Evolutionary conservation across 352 stramenopile species (phyloP), one percentile per base, ranked within the genome.

Genomic region (Pythium grandisporangium): DNA sequence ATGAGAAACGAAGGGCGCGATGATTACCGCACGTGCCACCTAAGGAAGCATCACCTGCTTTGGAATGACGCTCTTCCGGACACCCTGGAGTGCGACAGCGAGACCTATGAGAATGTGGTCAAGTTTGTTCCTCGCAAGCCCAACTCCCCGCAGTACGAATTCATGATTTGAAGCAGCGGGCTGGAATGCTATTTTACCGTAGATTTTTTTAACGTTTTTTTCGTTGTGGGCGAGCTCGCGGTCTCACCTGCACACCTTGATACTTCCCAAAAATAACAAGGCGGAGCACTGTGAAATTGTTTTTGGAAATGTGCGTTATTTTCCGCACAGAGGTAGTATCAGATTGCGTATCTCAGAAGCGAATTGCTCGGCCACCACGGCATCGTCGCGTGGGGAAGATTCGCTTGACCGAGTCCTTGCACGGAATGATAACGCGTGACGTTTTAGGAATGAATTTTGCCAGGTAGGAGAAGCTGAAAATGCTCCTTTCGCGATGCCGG

Each of bases 221-320:
- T 14, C 21, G 19, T 16, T 32, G 20, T 29, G 17, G 25, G 27
- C 24, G 14, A 11, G 11, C 22, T 22, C 23, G 38, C 11, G 20
- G 17, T 23, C 16, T 34, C 13, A 29, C 34, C 38, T 34, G 12
- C 12, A 35, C 12, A 33, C 37, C 17, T 24, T 33, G 23, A 33
- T 24, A 44, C 32, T 37, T n/a, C 39, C 39, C 21, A 45, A 45
- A 45, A 37, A 35, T 10, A 45, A 35, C 37, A 24, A 44, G 39
- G 39, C 39, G 39, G 19, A 45, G 39, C 39, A 27, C 39, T 45
- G 39, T 27, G 17, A 8, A 45, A 45, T 27, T 45, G 6, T 25
- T 45, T 45, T 17, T 25, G 14, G 17, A 45, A 45, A 45, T 30
- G 25, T 22, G 24, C 25, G 24, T 45, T 30, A 45, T 45, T 34